Evolutionary conservation across 192 early-diverging fungal species (phyloP).

Genomic region (Rhizophagus clarus): DNA sequence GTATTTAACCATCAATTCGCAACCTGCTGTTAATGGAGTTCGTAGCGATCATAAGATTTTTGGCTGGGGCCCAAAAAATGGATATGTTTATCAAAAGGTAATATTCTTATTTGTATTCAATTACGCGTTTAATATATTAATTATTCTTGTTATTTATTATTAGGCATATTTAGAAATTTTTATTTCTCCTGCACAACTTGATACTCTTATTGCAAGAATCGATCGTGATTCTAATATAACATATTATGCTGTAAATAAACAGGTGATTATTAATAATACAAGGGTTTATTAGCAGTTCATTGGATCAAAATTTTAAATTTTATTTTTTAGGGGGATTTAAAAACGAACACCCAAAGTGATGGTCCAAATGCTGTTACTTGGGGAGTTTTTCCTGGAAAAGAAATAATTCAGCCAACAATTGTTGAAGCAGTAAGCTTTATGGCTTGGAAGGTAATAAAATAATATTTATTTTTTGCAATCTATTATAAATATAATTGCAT

Average conservation of each 20-base stretch:
- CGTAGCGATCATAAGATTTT: slow-evolving; percentile 69
- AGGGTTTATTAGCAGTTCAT: background rate
- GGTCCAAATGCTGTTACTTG: slow-evolving; percentile 95
- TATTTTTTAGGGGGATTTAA: slow-evolving; percentile 73
- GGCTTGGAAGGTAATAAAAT: slow-evolving; percentile 78
- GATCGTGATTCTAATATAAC: slow-evolving; percentile 72
- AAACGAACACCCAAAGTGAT: slow-evolving; percentile 85
- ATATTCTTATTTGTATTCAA: no score
- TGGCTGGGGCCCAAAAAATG: slow-evolving; percentile 98
- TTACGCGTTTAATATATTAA: background rate
- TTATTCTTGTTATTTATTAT: background rate
- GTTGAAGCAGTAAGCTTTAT: slow-evolving; percentile 91
- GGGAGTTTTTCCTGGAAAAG: slow-evolving; percentile 98
- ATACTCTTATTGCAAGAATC: slow-evolving; percentile 72
- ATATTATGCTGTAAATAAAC: slow-evolving; percentile 87
- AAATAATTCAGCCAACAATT: slow-evolving; percentile 94
- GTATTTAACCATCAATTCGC: slow-evolving; percentile 92
- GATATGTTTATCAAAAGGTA: slow-evolving; percentile 94
- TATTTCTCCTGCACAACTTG: slow-evolving; percentile 68
- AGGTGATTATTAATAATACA: slow-evolving; percentile 37
- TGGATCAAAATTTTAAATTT: background rate
- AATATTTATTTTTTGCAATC: background rate
- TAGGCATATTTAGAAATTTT: slow-evolving; percentile 96
- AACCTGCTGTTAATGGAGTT: slow-evolving; percentile 93
- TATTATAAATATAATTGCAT: background rate